Conservation (phyloP, 1,139 yeast genomes). For the Taphrina betulina region DNA sequence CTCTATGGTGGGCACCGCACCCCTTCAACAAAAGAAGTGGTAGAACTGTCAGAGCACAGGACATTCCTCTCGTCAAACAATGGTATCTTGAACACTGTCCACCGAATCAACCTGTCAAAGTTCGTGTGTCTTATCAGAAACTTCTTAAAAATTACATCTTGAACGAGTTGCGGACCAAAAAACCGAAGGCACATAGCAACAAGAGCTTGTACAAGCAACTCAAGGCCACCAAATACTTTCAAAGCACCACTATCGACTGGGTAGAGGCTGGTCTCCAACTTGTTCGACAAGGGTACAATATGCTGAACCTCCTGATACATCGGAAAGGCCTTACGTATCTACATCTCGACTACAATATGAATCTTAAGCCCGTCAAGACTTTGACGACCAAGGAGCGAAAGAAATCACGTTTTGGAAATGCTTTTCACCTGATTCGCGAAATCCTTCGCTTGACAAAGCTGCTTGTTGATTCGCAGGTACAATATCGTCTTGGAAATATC, state of each 20-base stretch:
- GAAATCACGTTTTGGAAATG: conserved; percentile 92
- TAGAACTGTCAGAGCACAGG: conserved; percentile 75
- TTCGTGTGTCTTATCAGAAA: conserved; percentile 82
- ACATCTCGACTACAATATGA: conserved; percentile 93
- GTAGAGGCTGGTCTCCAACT: conserved; percentile 96
- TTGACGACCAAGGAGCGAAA: conserved; percentile 95
- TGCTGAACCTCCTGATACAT: conserved; percentile 86
- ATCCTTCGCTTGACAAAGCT: conserved; percentile 76
- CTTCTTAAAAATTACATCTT: conserved; percentile 70
- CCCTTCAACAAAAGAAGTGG: conserved; percentile 82
- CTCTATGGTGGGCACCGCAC: conserved; percentile 73
- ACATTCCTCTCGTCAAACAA: conserved; percentile 75
- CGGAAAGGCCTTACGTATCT: conserved; percentile 86
- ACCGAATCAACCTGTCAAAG: conserved; percentile 66
- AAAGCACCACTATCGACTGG: conserved; percentile 93
- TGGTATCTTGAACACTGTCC: conserved; percentile 78
- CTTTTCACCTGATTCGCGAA: conserved; percentile 91
- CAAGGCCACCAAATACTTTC: conserved; percentile 80
- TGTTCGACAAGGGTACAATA: conserved; percentile 88
- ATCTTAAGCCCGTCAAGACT: conserved; percentile 93
- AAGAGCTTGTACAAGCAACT: conserved; percentile 65
- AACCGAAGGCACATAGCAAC: conserved; percentile 51
- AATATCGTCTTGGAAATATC: conserved; percentile 80
- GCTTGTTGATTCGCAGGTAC: conserved; percentile 90
- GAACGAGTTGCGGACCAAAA: conserved; percentile 61